Base-by-base conservation (phyloP, 2,329 filamentous ascomycete species). In the Epichloe festucae region DNA sequence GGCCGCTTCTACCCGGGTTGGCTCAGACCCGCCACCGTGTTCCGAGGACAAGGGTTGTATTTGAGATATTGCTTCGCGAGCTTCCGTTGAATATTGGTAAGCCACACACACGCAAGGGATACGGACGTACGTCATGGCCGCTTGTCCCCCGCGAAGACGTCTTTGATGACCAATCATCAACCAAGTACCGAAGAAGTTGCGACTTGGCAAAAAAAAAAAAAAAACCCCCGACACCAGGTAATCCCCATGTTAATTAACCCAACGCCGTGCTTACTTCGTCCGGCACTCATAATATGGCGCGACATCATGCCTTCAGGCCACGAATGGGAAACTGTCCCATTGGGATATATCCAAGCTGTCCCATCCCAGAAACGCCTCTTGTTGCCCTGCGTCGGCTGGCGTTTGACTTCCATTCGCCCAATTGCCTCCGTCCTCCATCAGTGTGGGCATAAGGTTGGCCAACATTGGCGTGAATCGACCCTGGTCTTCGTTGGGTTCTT, bases 311-410 rank as follows among this genome's bases (percentile, higher is more conserved):
- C 27, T 15, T 46, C 45, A 46, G 17, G 45, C 11, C 10, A 36
- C 45, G 19, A 60, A 62, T 1, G 63, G 62, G 51, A 65, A 65
- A 34, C 53, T 65, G 48, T 64, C 63, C 63, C 63, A 65, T 44
- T 64, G 61, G 2, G 59, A 62, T 41, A 65, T 54, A 17, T 65
- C 61, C 4, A 65, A 47, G 7, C 58, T 61, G 15, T 65, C 63
- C 62, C 62, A 65, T 27, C 59, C 60, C 23, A 62, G 50, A 35
- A 62, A 54, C 19, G 57, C 34, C 8, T 31, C 27, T 38, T 60
- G 57, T 11, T 57, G 55, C 5, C 36, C 36, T 3, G 45, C 14
- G 6, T 57, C 50, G 1, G 47, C 27, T 3, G 55, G 42, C 10
- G 47, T 49, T 10, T 46, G 27, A 23, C 52, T 55, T 1, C 42